A percentile compares a stretch with the other conserved stretches of the same genome.
Conservation (phyloP, 2,329 filamentous ascomycete species). For the Cercospora zeina region DNA sequence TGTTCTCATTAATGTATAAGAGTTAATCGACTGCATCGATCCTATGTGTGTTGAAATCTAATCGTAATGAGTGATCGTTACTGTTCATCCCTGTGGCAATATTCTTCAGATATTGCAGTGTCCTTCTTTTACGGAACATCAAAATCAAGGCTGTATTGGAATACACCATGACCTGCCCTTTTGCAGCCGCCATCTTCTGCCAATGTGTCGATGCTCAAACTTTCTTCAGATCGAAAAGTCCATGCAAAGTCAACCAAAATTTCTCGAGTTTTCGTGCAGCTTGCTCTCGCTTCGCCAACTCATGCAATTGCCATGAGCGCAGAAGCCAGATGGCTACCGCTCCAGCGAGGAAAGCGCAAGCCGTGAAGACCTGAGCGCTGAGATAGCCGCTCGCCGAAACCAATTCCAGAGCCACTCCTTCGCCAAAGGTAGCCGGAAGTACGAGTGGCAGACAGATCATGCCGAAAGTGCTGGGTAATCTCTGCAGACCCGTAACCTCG, state of each 20-base stretch:
- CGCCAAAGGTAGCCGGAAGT: constrained; percentile 34
- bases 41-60: background rate
- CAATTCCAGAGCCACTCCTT: constrained; percentile 34
- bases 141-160: too few species aligned
- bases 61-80: too few species aligned
- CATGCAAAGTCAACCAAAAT: constrained; percentile 7
- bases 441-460: constrained; percentile 33
- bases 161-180: too few species aligned
- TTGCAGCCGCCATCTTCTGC: too few species aligned
- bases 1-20: background rate
- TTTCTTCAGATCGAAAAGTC: constrained; percentile 7
- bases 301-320: constrained; percentile 59
- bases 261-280: background rate
- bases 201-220: background rate
- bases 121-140: too few species aligned
- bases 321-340: constrained; percentile 55
- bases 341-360: constrained; percentile 59
- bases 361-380: constrained; percentile 59
- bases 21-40: background rate
- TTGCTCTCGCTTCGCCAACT: constrained; percentile 43
- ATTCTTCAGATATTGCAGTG: too few species aligned
- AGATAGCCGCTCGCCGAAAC: constrained; percentile 46
- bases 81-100: too few species aligned
- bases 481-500: constrained; percentile 34
- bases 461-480: constrained; percentile 32